Conservation (phyloP, 768 basidiomycete genomes). For the Mrakia blollopis region DNA sequence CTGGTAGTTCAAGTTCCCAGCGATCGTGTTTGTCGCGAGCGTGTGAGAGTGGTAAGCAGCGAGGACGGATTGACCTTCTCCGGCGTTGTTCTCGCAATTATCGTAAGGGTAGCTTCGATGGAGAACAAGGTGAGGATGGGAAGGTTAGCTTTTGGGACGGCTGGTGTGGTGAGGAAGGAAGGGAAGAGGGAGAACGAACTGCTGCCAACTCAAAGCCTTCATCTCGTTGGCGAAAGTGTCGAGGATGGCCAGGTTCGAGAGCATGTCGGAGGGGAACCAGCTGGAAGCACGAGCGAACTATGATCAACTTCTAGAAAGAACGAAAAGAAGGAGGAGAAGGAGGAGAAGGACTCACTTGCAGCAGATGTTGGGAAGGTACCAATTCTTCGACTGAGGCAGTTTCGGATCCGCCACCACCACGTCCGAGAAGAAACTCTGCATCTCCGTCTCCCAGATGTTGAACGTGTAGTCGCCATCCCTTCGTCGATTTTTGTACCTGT, state of each 20-base stretch:
- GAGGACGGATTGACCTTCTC: constrained; percentile 46
- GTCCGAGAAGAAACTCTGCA: constrained; percentile 49
- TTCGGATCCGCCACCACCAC: constrained; percentile 48
- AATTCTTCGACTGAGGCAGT: constrained; percentile 45
- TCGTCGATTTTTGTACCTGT: constrained; percentile 42
- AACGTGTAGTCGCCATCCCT: constrained; percentile 40
- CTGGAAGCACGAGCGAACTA: constrained; percentile 46
- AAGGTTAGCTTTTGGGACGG: neutral
- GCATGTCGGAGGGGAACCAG: constrained; percentile 40
- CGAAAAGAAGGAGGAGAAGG: neutral
- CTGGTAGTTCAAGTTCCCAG: constrained; percentile 46
- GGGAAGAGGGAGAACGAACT: constrained; percentile 36
- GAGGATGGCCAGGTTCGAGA: constrained; percentile 43
- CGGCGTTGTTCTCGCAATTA: constrained; percentile 38
- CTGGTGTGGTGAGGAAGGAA: neutral
- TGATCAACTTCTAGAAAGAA: neutral
- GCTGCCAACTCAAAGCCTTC: constrained; percentile 43
- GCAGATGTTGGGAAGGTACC: constrained; percentile 64
- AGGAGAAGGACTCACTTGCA: constrained; percentile 40
- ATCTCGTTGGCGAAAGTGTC: constrained; percentile 38
- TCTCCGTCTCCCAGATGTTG: constrained; percentile 54
- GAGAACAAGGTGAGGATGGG: neutral
- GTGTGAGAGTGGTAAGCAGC: constrained; percentile 59
- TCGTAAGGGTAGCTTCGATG: constrained; percentile 38
- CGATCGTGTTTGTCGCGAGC: constrained; percentile 51